Evolutionary conservation across 1,284 basidiomycete species (phyloP).

Genomic region (Rhodotorula sp.): DNA sequence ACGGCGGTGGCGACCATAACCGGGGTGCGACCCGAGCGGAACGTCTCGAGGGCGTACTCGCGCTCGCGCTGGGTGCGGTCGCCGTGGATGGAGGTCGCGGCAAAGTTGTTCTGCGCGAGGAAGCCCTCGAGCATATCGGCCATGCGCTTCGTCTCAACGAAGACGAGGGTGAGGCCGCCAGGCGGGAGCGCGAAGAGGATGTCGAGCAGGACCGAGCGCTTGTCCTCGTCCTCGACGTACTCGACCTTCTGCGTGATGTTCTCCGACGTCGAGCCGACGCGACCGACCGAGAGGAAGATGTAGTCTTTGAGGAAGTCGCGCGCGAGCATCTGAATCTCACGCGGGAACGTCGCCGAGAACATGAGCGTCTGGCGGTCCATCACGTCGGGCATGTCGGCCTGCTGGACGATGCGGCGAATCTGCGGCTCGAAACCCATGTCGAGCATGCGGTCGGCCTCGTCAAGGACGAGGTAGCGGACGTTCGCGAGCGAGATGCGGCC

Average conservation of each 20-base stretch:
- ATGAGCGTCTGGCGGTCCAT: conserved; percentile 96
- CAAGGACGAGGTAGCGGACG: conserved; percentile 96
- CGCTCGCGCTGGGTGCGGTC: conserved; percentile 97
- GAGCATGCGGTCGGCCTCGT: conserved; percentile 99
- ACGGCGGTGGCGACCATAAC: conserved; percentile 98
- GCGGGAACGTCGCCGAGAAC: conserved; percentile 99
- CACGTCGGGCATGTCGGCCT: conserved; percentile 95
- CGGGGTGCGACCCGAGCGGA: conserved; percentile 91
- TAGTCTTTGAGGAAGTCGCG: conserved; percentile 79
- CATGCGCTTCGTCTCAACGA: conserved; percentile 99
- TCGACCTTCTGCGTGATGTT: conserved; percentile 99
- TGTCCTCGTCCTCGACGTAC: conserved; percentile 96
- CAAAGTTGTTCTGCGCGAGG: conserved; percentile 78
- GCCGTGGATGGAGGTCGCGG: conserved; percentile 96
- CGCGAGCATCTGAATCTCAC: conserved; percentile 97
- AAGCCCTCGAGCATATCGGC: conserved; percentile 98
- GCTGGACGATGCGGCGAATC: conserved; percentile 96
- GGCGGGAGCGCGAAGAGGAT: conserved; percentile 69
- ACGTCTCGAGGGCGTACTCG: conserved; percentile 91
- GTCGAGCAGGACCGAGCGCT: conserved; percentile 94
- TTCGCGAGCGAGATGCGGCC: conserved; percentile 95
- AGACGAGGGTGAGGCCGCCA: conserved; percentile 86
- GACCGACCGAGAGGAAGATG: conserved; percentile 97
- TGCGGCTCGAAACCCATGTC: conserved; percentile 99
- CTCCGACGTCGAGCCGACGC: conserved; percentile 97